A percentile compares a stretch with the other conserved stretches of the same genome.
Conservation (phyloP, 2,329 filamentous ascomycete genomes). For the Paramyrothecium roridum region DNA sequence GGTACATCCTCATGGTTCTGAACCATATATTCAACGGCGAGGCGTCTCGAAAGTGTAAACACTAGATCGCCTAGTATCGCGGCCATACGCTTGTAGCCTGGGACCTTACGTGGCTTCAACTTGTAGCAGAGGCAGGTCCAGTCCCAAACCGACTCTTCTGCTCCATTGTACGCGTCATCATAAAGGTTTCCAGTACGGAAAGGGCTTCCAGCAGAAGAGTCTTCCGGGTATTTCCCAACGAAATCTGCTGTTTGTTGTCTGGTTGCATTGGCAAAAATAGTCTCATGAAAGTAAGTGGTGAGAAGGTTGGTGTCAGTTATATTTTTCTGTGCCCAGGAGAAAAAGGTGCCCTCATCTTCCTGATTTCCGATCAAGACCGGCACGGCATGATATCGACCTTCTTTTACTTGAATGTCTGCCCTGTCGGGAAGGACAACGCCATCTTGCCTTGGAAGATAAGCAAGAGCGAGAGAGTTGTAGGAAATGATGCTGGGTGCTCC, state of each 20-base stretch:
- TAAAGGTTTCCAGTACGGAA: not conserved
- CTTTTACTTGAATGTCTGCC: not conserved
- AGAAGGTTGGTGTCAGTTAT: not conserved
- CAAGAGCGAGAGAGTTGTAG: not conserved
- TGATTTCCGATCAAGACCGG: not conserved
- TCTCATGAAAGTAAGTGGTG: not conserved
- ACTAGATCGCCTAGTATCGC: slow-evolving; percentile 3
- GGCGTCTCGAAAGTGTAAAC: slow-evolving; percentile 3
- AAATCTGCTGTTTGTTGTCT: not conserved
- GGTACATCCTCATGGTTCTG: too few species aligned
- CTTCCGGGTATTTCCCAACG: not conserved
- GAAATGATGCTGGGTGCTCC: not conserved
- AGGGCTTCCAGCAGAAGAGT: not conserved
- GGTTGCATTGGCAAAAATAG: not conserved
- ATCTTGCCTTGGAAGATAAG: not conserved
- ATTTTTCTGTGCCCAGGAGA: not conserved
- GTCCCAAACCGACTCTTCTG: not conserved
- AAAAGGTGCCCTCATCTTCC: not conserved
- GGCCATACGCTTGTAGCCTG: not conserved
- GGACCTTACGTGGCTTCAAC: not conserved
- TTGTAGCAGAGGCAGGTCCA: too few species aligned
- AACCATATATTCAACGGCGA: too few species aligned
- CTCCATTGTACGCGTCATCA: not conserved
- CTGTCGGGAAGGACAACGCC: not conserved
- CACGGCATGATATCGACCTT: not conserved